A percentile compares a stretch with the other conserved stretches of the same genome.
phyloP scores from a whole-genome alignment of 1,284 basidiomycete genomes.

The Leccinum cinnamomeum region DNA sequence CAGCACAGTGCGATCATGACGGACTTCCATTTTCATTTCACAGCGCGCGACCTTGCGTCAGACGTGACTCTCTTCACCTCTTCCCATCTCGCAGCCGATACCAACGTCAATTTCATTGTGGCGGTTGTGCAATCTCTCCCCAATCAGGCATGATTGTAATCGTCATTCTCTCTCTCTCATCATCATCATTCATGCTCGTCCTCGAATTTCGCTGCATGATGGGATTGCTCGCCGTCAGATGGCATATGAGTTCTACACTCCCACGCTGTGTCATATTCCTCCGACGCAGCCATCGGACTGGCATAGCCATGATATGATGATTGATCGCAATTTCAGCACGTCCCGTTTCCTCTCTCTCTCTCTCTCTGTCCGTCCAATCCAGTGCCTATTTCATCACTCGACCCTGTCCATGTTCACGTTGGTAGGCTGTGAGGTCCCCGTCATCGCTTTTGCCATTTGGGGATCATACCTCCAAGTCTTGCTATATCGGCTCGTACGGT shows the following conservation, averaged over 20 bases:
- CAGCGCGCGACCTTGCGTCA: constrained; percentile 7
- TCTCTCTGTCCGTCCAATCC: background rate
- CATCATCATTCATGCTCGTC: background rate
- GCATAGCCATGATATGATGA: background rate
- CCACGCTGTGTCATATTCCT: background rate
- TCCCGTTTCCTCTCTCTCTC: background rate
- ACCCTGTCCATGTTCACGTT: constrained; percentile 8
- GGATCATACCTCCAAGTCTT: constrained; percentile 7
- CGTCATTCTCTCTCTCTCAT: background rate
- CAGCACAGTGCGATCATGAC: constrained; percentile 13
- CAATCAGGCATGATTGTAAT: constrained; percentile 10
- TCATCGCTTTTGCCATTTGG: constrained; percentile 22
- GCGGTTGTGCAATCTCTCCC: background rate
- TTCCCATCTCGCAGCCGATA: constrained; percentile 24
- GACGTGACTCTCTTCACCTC: background rate
- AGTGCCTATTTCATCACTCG: constrained; percentile 3
- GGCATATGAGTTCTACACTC: background rate
- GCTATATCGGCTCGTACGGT: constrained; percentile 3
- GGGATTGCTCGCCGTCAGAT: background rate
- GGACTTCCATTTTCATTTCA: constrained; percentile 31
- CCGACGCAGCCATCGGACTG: background rate
- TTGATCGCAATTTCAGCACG: background rate
- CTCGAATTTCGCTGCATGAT: background rate
- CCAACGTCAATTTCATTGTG: constrained; percentile 10
- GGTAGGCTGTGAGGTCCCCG: constrained; percentile 22